Conservation (phyloP, 805 yeast species). For the Candida hungchunana region DNA sequence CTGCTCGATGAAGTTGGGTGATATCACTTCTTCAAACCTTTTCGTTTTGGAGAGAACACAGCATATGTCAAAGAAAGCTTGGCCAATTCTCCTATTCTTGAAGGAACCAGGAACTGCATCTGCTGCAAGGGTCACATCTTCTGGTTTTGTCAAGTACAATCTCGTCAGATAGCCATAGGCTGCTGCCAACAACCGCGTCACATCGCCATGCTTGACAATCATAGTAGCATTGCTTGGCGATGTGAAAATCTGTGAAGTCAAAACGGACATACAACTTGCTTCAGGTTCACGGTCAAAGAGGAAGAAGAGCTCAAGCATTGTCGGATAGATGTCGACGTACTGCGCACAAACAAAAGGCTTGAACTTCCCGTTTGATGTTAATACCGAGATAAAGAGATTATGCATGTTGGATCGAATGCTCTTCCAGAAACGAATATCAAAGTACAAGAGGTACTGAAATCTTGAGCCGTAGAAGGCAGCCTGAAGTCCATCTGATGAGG, state of each 20-base stretch:
- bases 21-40: conserved; percentile 43
- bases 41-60: conserved; percentile 70
- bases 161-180: conserved; percentile 59
- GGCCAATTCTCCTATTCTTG: conserved; percentile 73
- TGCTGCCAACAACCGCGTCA: conserved; percentile 56
- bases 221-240: conserved; percentile 68
- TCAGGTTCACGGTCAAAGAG: conserved; percentile 77
- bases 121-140: conserved; percentile 32
- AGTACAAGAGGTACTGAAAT: conserved; percentile 40
- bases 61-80: conserved; percentile 73
- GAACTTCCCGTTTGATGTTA: conserved; percentile 56
- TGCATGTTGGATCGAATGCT: conserved; percentile 52
- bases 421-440: conserved; percentile 74
- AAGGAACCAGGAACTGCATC: conserved; percentile 29
- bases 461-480: conserved; percentile 34
- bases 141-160: conserved; percentile 44
- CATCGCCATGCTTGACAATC: conserved; percentile 59
- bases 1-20: conserved; percentile 46
- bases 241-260: conserved; percentile 79
- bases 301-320: conserved; percentile 64
- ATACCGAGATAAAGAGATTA: conserved; percentile 58
- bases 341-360: conserved; percentile 65
- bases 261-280: conserved; percentile 58
- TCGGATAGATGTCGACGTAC: conserved; percentile 80
- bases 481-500: conserved; percentile 3